Evolutionary conservation across 2,329 filamentous ascomycete species (phyloP).

Genomic region (Trichoderma oligosporum): DNA sequence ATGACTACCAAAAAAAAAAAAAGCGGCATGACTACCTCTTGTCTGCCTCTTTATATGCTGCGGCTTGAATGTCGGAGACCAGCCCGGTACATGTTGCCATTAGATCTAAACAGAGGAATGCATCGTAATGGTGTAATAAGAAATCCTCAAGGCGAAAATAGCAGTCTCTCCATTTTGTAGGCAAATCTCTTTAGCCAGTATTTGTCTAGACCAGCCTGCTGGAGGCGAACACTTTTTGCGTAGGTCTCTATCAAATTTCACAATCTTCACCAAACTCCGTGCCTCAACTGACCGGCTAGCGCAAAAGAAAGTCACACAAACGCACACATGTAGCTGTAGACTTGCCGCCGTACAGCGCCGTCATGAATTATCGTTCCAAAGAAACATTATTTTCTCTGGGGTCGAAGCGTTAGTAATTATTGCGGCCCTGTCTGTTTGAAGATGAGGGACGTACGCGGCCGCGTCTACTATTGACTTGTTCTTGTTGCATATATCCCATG

Average conservation of each 20-base stretch:
- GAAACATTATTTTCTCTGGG: constrained; percentile 30
- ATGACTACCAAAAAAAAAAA: constrained; percentile 11
- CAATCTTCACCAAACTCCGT: constrained; percentile 20
- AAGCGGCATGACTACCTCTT: constrained; percentile 9
- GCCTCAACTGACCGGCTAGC: constrained; percentile 6
- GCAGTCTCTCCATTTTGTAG: not conserved
- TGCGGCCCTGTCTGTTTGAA: constrained; percentile 20
- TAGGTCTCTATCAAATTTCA: constrained; percentile 20
- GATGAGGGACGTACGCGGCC: constrained; percentile 50
- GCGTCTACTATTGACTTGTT: constrained; percentile 53
- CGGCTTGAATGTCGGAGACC: constrained; percentile 23
- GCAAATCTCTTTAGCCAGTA: constrained; percentile 14
- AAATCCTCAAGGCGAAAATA: not conserved
- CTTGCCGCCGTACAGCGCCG: not conserved
- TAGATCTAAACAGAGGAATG: constrained; percentile 15
- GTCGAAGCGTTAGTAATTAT: constrained; percentile 25
- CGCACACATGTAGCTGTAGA: not conserved
- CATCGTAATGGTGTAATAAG: constrained; percentile 11
- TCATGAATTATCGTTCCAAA: constrained; percentile 9
- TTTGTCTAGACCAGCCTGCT: constrained; percentile 12
- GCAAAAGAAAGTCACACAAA: constrained; percentile 7
- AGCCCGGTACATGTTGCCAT: constrained; percentile 22
- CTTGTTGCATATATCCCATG: constrained; percentile 52
- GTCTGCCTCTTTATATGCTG: constrained; percentile 8
- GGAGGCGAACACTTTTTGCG: constrained; percentile 14